Percentiles rank a stretch among this genome's conserved stretches.
These are phyloP conservation scores for Isoetes taiwanensis DNA, from an alignment of 75 land plant genomes.

Conservation along the genomic window DNA sequence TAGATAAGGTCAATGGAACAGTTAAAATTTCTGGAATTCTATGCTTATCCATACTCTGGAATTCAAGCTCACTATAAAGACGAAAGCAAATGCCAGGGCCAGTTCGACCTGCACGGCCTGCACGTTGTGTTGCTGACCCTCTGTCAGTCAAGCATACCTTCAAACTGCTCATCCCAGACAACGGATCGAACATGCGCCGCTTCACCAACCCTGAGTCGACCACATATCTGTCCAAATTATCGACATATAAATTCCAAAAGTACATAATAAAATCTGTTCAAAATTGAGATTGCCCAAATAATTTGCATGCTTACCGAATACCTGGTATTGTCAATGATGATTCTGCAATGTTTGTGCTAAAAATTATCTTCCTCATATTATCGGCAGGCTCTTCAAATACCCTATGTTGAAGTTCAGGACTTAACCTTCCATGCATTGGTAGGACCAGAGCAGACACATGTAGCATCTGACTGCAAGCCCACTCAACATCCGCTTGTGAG, in stretches of 20 bases:
- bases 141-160: conserved; percentile 37
- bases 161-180: conserved; percentile 52
- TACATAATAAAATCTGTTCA: no score
- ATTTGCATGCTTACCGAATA: no score
- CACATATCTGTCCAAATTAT: conserved; percentile 59
- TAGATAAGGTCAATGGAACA: conserved; percentile 63
- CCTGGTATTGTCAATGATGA: conserved; percentile 82
- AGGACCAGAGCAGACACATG: conserved; percentile 26
- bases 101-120: conserved; percentile 80
- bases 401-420: conserved; percentile 40
- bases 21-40: conserved; percentile 62
- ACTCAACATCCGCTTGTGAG: conserved; percentile 66
- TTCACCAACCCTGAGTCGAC: conserved; percentile 69
- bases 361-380: conserved; percentile 58
- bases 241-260: no score
- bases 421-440: conserved; percentile 68
- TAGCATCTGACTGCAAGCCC: conserved; percentile 56
- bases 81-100: conserved; percentile 64
- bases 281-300: no score
- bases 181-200: conserved; percentile 59
- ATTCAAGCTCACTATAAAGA: conserved; percentile 42
- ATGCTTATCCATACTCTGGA: conserved; percentile 27
- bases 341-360: conserved; percentile 78
- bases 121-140: conserved; percentile 64
- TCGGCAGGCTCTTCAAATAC: conserved; percentile 36